phyloP scores from a whole-genome alignment of 208 protist genomes.

The Acanthamoeba royreba region DNA sequence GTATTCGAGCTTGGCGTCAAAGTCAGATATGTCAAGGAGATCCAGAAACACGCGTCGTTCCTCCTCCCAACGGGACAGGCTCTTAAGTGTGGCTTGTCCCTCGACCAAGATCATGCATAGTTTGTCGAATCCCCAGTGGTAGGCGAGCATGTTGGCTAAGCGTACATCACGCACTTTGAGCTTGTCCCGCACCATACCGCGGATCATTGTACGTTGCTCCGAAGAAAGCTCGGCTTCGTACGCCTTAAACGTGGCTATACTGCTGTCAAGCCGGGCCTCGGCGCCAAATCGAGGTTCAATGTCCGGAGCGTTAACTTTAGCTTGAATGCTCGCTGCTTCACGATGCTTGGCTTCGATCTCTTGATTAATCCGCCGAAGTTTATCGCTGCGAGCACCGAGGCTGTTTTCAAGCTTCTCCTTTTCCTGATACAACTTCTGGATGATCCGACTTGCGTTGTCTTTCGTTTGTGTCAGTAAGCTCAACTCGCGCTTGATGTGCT shows the following conservation, averaged over 20 bases:
- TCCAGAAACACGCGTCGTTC: background rate
- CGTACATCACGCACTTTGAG: background rate
- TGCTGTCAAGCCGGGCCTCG: background rate
- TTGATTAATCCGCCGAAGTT: background rate
- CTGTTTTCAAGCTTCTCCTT: background rate
- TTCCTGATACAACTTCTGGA: background rate
- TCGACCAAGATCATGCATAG: background rate
- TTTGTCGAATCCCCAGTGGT: background rate
- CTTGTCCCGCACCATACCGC: background rate
- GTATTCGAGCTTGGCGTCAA: background rate
- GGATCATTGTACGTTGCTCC: background rate
- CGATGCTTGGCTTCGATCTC: background rate
- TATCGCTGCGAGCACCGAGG: background rate
- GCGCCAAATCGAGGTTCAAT: background rate
- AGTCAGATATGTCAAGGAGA: background rate
- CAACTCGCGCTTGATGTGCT: background rate
- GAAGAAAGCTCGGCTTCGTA: background rate
- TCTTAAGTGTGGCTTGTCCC: background rate
- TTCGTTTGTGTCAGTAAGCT: background rate
- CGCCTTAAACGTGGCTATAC: background rate
- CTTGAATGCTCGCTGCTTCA: background rate
- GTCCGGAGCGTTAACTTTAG: background rate
- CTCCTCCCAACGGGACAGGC: background rate
- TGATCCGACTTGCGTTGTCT: background rate
- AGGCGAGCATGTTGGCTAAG: slow-evolving; percentile 11